These are phyloP conservation scores for Neurospora crassa DNA, from an alignment of 2,329 filamentous ascomycete species.

Conservation along the genomic window DNA sequence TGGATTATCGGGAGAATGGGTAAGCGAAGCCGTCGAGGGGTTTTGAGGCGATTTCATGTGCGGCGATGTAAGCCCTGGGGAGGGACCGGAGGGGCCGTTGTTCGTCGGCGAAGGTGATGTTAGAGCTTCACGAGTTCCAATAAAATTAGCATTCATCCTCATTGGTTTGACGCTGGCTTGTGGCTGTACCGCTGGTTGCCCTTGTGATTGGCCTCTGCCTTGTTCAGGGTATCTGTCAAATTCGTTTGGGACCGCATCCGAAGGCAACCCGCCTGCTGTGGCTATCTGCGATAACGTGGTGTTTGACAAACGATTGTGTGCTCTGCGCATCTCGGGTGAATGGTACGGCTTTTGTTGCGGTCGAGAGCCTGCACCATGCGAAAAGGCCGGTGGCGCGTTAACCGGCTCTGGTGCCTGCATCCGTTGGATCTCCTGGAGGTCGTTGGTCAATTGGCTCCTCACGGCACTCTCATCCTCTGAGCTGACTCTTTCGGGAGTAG, in stretches of 20 bases:
- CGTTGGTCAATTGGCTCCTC: slow-evolving; percentile 33
- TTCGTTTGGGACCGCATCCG: slow-evolving; percentile 24
- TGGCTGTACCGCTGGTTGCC: slow-evolving; percentile 38
- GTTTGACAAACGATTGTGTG: slow-evolving; percentile 74
- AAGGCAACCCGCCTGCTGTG: slow-evolving; percentile 50
- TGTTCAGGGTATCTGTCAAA: slow-evolving; percentile 21
- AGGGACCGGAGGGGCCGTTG: slow-evolving; percentile 22
- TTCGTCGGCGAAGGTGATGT: slow-evolving; percentile 29
- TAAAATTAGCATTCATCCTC: slow-evolving; percentile 45
- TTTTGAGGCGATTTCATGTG: slow-evolving; percentile 30
- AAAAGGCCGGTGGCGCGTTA: slow-evolving; percentile 66
- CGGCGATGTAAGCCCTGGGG: slow-evolving; percentile 31
- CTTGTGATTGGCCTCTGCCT: slow-evolving; percentile 22
- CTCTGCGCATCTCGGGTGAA: slow-evolving; percentile 67
- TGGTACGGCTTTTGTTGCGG: slow-evolving; percentile 63
- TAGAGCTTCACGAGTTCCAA: slow-evolving; percentile 44
- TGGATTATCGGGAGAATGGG: slow-evolving; percentile 24
- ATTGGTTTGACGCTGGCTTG: slow-evolving; percentile 36
- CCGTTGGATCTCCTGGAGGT: slow-evolving; percentile 43
- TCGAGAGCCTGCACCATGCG: slow-evolving; percentile 61
- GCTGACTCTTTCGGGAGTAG: slow-evolving; percentile 42
- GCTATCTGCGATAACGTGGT: slow-evolving; percentile 74
- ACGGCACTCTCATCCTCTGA: slow-evolving; percentile 45
- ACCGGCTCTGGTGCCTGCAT: slow-evolving; percentile 67
- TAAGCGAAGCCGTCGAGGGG: slow-evolving; percentile 36